phyloP scores from a whole-genome alignment of 108 stramenopile genomes.

The Nitzschia sp. region DNA sequence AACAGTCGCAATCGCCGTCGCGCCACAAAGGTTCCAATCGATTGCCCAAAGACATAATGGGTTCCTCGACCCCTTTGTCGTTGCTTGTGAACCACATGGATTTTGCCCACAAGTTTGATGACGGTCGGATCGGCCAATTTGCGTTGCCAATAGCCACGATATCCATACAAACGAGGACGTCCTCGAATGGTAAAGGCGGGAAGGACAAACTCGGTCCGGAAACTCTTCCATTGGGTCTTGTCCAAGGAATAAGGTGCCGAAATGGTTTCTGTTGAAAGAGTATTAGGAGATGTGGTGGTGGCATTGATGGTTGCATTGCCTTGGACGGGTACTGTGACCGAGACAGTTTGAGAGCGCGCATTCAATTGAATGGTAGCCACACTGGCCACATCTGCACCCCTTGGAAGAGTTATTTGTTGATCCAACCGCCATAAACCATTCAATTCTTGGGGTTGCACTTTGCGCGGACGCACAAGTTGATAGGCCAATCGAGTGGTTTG shows the following conservation, averaged over 20 bases:
- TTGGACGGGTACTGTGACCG: conserved; percentile 1
- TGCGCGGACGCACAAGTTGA: conserved; percentile 40
- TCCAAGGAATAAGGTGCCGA: conserved; percentile 24
- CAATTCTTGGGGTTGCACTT: conserved; percentile 37
- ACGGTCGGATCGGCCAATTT: conserved; percentile 48
- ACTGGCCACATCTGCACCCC: conserved; percentile 25
- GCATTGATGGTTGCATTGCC: neutral
- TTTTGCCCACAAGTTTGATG: conserved; percentile 50
- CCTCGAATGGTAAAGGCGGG: conserved; percentile 41
- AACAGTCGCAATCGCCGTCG: conserved; percentile 32
- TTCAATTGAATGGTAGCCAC: conserved; percentile 51
- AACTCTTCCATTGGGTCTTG: conserved; percentile 29
- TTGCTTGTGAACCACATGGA: conserved; percentile 41
- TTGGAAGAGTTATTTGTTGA: conserved; percentile 35
- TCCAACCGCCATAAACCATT: conserved; percentile 52
- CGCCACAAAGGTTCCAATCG: conserved; percentile 54
- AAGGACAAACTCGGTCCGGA: conserved; percentile 44
- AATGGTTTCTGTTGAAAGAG: conserved; percentile 3
- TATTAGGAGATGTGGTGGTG: conserved; percentile 10
- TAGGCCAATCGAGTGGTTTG: conserved; percentile 43
- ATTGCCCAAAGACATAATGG: conserved; percentile 18
- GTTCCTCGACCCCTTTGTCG: conserved; percentile 18
- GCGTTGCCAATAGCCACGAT: conserved; percentile 46
- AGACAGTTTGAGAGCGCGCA: conserved; percentile 15
- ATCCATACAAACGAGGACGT: conserved; percentile 37